phyloP scores from a whole-genome alignment of 2,329 filamentous ascomycete species.

The Aspergillus calidoustus region DNA sequence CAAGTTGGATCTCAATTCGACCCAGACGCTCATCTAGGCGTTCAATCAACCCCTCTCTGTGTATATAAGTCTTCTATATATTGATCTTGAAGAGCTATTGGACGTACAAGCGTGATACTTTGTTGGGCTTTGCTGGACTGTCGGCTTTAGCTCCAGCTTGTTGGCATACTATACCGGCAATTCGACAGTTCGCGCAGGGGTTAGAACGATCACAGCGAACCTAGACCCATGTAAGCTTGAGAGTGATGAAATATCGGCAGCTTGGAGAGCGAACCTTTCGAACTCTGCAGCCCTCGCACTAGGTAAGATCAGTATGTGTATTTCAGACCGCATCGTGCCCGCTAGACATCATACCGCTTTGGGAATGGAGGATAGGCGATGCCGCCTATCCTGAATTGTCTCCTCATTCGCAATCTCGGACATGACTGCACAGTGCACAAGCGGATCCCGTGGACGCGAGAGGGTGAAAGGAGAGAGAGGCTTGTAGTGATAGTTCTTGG shows the following conservation, averaged over 20 bases:
- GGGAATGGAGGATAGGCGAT: slow-evolving; percentile 23
- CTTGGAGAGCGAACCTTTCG: slow-evolving; percentile 22
- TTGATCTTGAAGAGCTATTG: neutral
- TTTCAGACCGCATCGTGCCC: neutral
- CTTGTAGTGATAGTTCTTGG: neutral
- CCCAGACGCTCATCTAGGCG: slow-evolving; percentile 19
- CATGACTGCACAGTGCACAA: neutral
- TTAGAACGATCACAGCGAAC: slow-evolving; percentile 25
- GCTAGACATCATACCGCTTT: slow-evolving; percentile 21
- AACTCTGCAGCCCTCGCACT: slow-evolving; percentile 29
- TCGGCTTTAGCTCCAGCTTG: slow-evolving; percentile 12
- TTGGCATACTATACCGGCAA: slow-evolving; percentile 21
- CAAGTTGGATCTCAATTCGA: slow-evolving; percentile 16
- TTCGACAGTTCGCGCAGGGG: slow-evolving; percentile 26
- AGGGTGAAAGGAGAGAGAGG: neutral
- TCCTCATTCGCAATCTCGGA: slow-evolving; percentile 7
- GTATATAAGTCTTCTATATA: neutral
- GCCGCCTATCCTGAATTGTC: slow-evolving; percentile 22
- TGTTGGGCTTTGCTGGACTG: slow-evolving; percentile 4
- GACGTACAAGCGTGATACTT: slow-evolving; percentile 17
- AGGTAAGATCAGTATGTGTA: neutral
- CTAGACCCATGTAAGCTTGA: neutral
- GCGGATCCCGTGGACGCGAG: neutral
- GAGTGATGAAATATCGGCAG: neutral
- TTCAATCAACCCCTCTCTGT: slow-evolving; percentile 17